Evolutionary conservation across 1,139 yeast species (phyloP).

Genomic region (Pichia kudriavzevii): DNA sequence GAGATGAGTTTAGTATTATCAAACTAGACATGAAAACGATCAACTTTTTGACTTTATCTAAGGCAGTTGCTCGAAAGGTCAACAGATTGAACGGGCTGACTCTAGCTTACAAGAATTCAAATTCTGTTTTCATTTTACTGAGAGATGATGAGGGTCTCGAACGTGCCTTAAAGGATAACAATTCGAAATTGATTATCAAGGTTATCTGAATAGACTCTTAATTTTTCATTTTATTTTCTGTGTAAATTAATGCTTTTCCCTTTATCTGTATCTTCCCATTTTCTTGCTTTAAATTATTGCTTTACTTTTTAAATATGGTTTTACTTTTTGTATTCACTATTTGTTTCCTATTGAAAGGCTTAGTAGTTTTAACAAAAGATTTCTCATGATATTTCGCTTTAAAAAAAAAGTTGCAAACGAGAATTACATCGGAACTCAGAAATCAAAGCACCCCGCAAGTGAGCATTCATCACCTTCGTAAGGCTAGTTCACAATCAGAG

Average conservation of each 20-base stretch:
- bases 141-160: constrained; percentile 11
- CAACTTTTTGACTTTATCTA: constrained; percentile 11
- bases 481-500: too few relatives aligned
- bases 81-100: constrained; percentile 10
- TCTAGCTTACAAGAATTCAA: constrained; percentile 17
- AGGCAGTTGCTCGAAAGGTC: constrained; percentile 15
- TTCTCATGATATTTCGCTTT: background rate
- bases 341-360: background rate
- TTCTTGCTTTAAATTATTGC: background rate
- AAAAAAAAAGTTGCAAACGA: too few relatives aligned
- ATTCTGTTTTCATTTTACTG: constrained; percentile 9
- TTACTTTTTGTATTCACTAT: background rate
- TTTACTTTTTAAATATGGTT: background rate
- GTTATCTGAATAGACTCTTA: constrained; percentile 6
- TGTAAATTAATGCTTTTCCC: background rate
- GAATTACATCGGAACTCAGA: too few relatives aligned
- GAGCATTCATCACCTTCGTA: too few relatives aligned
- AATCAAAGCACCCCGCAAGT: too few relatives aligned
- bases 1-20: constrained; percentile 17
- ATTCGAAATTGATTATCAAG: constrained; percentile 9
- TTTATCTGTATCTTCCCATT: background rate
- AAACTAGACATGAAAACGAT: constrained; percentile 11
- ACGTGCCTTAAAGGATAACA: constrained; percentile 5
- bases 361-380: background rate
- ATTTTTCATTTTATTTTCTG: background rate